These are phyloP conservation scores for Xylariaceae sp. DNA, from an alignment of 2,329 filamentous ascomycete species.

Conservation along the genomic window DNA sequence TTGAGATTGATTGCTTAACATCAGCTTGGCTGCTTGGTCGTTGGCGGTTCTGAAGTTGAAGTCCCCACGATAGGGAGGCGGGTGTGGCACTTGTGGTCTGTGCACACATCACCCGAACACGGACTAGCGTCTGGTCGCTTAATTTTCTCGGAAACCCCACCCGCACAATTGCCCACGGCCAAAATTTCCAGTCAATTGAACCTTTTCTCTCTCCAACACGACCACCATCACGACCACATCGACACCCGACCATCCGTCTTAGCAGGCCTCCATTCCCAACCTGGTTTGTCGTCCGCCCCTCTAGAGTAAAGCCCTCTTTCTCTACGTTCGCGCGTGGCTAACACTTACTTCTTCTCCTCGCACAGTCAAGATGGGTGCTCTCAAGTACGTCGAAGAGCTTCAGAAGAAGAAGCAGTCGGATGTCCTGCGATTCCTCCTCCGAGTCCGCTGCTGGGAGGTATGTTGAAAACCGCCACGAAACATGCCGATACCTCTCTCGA, in stretches of 20 bases:
- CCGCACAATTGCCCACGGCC: slow-evolving; percentile 22
- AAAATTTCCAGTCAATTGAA: slow-evolving; percentile 21
- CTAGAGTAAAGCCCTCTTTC: neutral
- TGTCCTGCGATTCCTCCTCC: slow-evolving; percentile 99
- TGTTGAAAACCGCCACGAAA: slow-evolving; percentile 43
- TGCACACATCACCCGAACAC: neutral
- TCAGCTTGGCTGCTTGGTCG: too few species aligned
- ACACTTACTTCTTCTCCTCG: slow-evolving; percentile 2
- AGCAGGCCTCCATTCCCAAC: slow-evolving; percentile 27
- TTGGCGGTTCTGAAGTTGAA: too few species aligned
- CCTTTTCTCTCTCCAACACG: slow-evolving; percentile 18
- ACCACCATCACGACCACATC: slow-evolving; percentile 19
- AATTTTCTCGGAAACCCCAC: slow-evolving; percentile 16
- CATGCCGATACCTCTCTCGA: slow-evolving; percentile 16
- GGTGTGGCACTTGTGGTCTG: slow-evolving; percentile 7
- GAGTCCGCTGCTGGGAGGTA: slow-evolving; percentile 99
- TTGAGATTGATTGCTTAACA: too few species aligned
- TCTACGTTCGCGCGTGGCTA: neutral
- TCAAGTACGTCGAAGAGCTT: slow-evolving; percentile 99
- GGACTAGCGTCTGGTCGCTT: slow-evolving; percentile 20
- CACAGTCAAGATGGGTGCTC: slow-evolving; percentile 87
- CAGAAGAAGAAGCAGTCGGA: slow-evolving; percentile 99
- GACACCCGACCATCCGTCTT: slow-evolving; percentile 28
- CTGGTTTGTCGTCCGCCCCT: slow-evolving; percentile 21
- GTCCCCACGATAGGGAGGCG: too few species aligned